Evolutionary conservation across 1,284 basidiomycete species (phyloP).

Genomic region (Papiliotrema terrestris): DNA sequence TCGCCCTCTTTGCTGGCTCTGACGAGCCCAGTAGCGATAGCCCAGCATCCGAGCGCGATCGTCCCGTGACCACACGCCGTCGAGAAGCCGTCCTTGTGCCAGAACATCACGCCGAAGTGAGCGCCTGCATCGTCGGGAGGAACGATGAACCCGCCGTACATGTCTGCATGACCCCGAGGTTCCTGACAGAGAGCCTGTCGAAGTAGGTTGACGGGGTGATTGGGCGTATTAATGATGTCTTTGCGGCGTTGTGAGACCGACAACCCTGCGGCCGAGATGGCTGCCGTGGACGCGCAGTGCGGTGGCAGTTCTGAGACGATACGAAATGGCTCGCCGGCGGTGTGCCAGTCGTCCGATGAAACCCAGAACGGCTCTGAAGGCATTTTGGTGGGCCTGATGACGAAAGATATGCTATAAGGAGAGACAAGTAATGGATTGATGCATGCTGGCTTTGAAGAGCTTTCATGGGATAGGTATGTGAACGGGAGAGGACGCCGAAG

Average conservation of each 20-base stretch:
- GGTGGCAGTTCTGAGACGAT: conserved; percentile 15
- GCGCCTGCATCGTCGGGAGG: conserved; percentile 47
- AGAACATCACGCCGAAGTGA: conserved; percentile 53
- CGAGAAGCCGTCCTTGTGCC: conserved; percentile 55
- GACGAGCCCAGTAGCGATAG: conserved; percentile 37
- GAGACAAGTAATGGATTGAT: too few relatives aligned
- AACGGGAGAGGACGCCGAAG: too few relatives aligned
- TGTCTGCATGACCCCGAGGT: conserved; percentile 53
- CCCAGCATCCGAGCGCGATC: conserved; percentile 53
- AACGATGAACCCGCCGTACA: conserved; percentile 54
- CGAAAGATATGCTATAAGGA: too few relatives aligned
- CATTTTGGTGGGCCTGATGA: too few relatives aligned
- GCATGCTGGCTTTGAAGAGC: too few relatives aligned
- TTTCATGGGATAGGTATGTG: too few relatives aligned
- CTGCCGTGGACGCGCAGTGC: not conserved
- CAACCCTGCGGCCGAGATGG: not conserved
- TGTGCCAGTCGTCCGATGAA: conserved; percentile 22
- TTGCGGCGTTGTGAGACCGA: conserved; percentile 10
- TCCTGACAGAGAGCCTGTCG: conserved; percentile 32
- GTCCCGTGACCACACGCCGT: conserved; percentile 56
- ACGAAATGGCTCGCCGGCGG: conserved; percentile 26
- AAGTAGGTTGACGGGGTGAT: conserved; percentile 18
- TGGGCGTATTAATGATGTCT: conserved; percentile 3
- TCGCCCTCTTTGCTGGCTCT: not conserved
- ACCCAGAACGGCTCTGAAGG: conserved; percentile 10